Evolutionary conservation across 176 grass and related monocot genomes (phyloP).

Genomic region (Hsuehochloa calcarea): DNA sequence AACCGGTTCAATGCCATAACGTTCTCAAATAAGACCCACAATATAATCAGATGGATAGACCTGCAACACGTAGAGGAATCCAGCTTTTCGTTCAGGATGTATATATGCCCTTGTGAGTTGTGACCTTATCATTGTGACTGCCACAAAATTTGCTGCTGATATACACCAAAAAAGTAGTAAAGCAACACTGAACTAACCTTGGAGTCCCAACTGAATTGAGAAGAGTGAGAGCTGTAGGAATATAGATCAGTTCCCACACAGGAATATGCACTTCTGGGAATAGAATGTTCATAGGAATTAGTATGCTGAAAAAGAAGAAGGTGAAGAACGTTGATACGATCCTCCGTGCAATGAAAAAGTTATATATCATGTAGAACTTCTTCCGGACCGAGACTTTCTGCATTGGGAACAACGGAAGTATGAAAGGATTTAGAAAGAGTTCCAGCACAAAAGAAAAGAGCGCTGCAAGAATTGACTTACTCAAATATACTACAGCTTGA

Average conservation of each 20-base stretch:
- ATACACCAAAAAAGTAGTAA: background rate
- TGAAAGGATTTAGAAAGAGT: background rate
- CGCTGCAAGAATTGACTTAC: background rate
- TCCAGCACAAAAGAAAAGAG: background rate
- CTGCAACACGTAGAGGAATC: slow-evolving; percentile 23
- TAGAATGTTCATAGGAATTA: slow-evolving; percentile 48
- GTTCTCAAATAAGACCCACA: slow-evolving; percentile 73
- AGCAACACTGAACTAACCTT: slow-evolving; percentile 29
- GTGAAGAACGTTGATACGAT: slow-evolving; percentile 52
- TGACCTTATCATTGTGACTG: background rate
- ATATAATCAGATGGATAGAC: slow-evolving; percentile 48
- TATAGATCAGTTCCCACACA: slow-evolving; percentile 48
- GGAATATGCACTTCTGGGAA: slow-evolving; percentile 52
- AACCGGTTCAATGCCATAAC: slow-evolving; percentile 70
- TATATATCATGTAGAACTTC: slow-evolving; percentile 64
- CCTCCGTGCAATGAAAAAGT: slow-evolving; percentile 62
- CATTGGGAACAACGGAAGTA: background rate
- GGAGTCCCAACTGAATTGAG: slow-evolving; percentile 60
- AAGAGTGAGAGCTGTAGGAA: slow-evolving; percentile 45
- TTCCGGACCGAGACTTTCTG: slow-evolving; percentile 56
- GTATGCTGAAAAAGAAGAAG: slow-evolving; percentile 63
- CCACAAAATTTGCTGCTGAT: background rate
- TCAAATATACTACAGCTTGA: background rate
- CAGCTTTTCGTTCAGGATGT: background rate
- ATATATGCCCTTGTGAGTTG: background rate